Evolutionary conservation across 1,139 yeast species (phyloP), one percentile per base, ranked within the genome.

Genomic region (Maudiozyma humilis): DNA sequence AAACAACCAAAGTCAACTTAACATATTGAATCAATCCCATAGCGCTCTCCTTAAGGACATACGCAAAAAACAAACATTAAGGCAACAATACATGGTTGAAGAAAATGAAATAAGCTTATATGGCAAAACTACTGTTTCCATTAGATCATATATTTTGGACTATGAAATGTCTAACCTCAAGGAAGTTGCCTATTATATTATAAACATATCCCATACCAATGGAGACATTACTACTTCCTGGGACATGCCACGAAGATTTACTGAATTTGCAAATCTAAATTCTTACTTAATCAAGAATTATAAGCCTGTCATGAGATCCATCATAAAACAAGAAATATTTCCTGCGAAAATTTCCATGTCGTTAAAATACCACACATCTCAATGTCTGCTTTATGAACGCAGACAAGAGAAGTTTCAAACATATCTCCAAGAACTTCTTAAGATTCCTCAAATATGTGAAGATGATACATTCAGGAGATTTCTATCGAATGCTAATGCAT

Each of bases 211-310:
- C 47, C 79, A 80, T 49, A 61, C 71, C 13, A 54, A 53, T 2
- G 70, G 71, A 15, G 67, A 67, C 5, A 72, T 75, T 6, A 70
- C 76, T 7, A 87, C 91, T 0, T 87, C 89, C 0, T 89, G 96
- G 96, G 79, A 86, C 41, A 86, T 88, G 29, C 93, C 95, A 0
- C 68, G 96, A 53, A 68, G 97, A 45, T 89, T 79, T 57, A 84
- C 86, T 54, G 96, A 89, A 56, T 89, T 89, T 60, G 79, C 73
- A 62, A 76, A 74, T 49, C 68, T 89, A 29, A 80, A 88, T 55
- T 79, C 76, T 51, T 80, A 83, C 51, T 65, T 89, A 49, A 76
- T 73, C 45, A 62, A 63, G 3, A 68, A 66, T 40, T 82, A 81
- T 53, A 45, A 47, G 8, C 72, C 79, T 0, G 67, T 65, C 40